Evolutionary conservation across 495 filamentous ascomycete genomes (phyloP).

Genomic region (Chaetomium fimeti): DNA sequence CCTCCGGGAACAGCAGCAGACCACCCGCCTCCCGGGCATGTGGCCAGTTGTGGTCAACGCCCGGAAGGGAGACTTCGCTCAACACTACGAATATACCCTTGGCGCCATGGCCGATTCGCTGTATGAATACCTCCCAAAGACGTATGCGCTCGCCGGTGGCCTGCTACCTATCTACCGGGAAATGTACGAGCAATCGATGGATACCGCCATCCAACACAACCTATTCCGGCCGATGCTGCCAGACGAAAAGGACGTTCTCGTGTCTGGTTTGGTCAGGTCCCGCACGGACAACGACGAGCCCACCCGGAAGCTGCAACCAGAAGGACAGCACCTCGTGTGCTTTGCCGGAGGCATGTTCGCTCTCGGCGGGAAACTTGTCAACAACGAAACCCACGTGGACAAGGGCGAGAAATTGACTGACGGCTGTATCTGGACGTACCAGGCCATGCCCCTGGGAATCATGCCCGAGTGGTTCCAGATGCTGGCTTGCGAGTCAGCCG

Average conservation of each 20-base stretch:
- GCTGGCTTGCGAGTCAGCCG: slow-evolving; percentile 57
- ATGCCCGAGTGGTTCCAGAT: slow-evolving; percentile 74
- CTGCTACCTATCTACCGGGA: slow-evolving; percentile 65
- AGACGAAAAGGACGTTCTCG: slow-evolving; percentile 46
- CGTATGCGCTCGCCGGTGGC: slow-evolving; percentile 66
- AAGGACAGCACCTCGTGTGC: slow-evolving; percentile 53
- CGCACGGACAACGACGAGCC: slow-evolving; percentile 63
- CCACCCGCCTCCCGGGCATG: slow-evolving; percentile 66
- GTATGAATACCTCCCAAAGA: slow-evolving; percentile 85
- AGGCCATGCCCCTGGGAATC: slow-evolving; percentile 67
- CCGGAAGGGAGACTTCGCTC: slow-evolving; percentile 29
- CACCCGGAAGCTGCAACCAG: slow-evolving; percentile 44
- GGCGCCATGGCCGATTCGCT: slow-evolving; percentile 75
- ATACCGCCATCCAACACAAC: slow-evolving; percentile 62
- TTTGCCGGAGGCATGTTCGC: slow-evolving; percentile 85
- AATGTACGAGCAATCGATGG: slow-evolving; percentile 71
- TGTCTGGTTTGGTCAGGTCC: slow-evolving; percentile 56
- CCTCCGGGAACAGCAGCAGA: slow-evolving; percentile 63
- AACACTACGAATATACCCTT: slow-evolving; percentile 57
- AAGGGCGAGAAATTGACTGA: slow-evolving; percentile 72
- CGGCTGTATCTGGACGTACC: slow-evolving; percentile 84
- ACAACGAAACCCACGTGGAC: slow-evolving; percentile 63
- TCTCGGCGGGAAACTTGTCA: slow-evolving; percentile 69
- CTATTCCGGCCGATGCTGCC: slow-evolving; percentile 64
- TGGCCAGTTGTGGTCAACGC: slow-evolving; percentile 46